phyloP scores from a whole-genome alignment of 2,329 filamentous ascomycete species.

The Didymella arachidicola region DNA sequence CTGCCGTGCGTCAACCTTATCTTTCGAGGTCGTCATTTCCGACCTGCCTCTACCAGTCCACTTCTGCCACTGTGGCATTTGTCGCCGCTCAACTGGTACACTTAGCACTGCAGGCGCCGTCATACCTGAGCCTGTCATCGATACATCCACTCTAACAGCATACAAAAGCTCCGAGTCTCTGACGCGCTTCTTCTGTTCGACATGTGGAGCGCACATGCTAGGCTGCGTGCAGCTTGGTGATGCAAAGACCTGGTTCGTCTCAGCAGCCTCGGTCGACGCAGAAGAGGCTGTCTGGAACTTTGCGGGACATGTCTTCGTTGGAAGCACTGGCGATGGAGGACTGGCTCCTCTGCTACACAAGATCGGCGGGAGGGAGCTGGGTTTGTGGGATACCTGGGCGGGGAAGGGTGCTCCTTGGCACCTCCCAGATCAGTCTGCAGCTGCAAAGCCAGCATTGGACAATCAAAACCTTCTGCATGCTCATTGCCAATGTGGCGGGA shows the following conservation, averaged over 20 bases:
- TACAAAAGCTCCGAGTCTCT: slow-evolving; percentile 56
- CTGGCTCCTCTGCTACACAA: slow-evolving; percentile 44
- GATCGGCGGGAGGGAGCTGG: slow-evolving; percentile 34
- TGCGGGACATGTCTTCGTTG: slow-evolving; percentile 42
- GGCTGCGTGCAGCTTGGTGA: slow-evolving; percentile 13
- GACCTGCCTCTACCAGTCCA: slow-evolving; percentile 50
- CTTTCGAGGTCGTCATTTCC: slow-evolving; percentile 45
- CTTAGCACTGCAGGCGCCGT: slow-evolving; percentile 56
- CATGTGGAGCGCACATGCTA: slow-evolving; percentile 57
- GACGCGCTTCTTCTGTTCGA: slow-evolving; percentile 59
- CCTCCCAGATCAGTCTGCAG: neutral
- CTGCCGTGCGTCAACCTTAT: slow-evolving; percentile 36
- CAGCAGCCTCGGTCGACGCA: slow-evolving; percentile 40
- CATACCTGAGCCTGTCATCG: slow-evolving; percentile 47
- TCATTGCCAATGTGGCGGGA: slow-evolving; percentile 63
- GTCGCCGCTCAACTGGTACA: slow-evolving; percentile 59
- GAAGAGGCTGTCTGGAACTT: slow-evolving; percentile 41
- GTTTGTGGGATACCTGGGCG: slow-evolving; percentile 34
- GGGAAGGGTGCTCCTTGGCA: slow-evolving; percentile 10
- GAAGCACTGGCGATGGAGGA: slow-evolving; percentile 50
- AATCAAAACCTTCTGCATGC: slow-evolving; percentile 47
- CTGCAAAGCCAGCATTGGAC: neutral
- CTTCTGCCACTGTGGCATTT: slow-evolving; percentile 63
- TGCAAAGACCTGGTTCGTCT: slow-evolving; percentile 24
- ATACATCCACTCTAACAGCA: slow-evolving; percentile 28